Base-by-base conservation (phyloP, 768 basidiomycete genomes). In the Lactarius hengduanensis region DNA sequence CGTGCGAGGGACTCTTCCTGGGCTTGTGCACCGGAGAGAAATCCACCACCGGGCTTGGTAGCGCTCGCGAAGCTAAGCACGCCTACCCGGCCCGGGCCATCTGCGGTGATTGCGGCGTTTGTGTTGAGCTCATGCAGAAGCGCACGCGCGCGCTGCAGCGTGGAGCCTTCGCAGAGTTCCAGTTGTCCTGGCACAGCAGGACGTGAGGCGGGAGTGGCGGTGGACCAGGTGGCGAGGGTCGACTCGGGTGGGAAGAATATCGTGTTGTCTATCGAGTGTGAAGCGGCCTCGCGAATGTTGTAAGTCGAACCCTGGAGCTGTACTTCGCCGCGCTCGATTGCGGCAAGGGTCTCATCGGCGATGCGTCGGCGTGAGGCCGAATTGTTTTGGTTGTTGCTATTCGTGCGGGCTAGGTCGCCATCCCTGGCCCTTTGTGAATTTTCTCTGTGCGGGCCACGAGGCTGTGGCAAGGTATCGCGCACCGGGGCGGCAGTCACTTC, bases 1-100 rank as follows among this genome's bases (percentile, higher is more conserved):
- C 91, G 85, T 13, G 91, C 90, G 71, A 93, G 83, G 43, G 86
- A 87, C 74, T 93, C 91, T 74, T 93, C 91, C 71, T 93, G 91
- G 1, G 91, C 91, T 65, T 86, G 84, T 0, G 89, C 84, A 18
- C 91, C 91, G 63, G 75, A 80, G 65, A 83, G 80, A 75, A 93
- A 92, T 7, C 91, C 91, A 4, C 91, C 90, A 1, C 91, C 90
- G 1, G 89, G 87, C 43, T 85, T 84, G 59, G 83, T 88, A 4
- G 91, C 90, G 0, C 87, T 89, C 2, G 90, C 90, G 71, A 92
- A 92, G 73, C 87, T 92, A 34, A 92, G 83, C 18, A 92, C 76
- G 22, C 89, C 89, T 13, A 90, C 75, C 55, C 60, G 60, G 16
- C 16, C 36, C 62, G 80, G 62, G 72, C 71, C 36, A 40, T 55